Evolutionary conservation across 257 asterid genomes (phyloP).

Genomic region (Nicotiana otophora): DNA sequence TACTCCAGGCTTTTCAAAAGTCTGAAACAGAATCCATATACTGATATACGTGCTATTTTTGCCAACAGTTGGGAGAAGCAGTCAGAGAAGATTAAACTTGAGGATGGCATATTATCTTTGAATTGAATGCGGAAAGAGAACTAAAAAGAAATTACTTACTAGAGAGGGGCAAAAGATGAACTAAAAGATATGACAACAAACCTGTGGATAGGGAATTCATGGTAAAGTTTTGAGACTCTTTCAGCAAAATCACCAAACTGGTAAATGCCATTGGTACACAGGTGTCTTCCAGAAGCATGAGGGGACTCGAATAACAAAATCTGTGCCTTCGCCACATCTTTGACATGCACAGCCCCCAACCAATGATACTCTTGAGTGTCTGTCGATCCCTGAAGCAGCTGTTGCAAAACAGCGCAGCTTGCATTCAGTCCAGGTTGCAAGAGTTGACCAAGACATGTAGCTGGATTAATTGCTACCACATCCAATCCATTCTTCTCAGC

Average conservation of each 20-base stretch:
- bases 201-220: slow-evolving; percentile 79
- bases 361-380: slow-evolving; percentile 83
- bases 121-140: neutral
- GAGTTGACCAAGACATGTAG: slow-evolving; percentile 73
- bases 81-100: neutral
- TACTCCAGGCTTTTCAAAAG: neutral
- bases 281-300: slow-evolving; percentile 69
- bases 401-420: slow-evolving; percentile 75
- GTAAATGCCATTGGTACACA: slow-evolving; percentile 82
- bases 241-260: slow-evolving; percentile 73
- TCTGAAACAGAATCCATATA: neutral
- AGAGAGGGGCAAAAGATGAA: neutral
- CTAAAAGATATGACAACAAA: slow-evolving; percentile 15
- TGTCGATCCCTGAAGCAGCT: slow-evolving; percentile 67
- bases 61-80: neutral
- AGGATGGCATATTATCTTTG: neutral
- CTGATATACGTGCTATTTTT: neutral
- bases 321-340: slow-evolving; percentile 82
- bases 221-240: slow-evolving; percentile 49
- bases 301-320: slow-evolving; percentile 54
- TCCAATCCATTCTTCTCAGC: slow-evolving; percentile 57
- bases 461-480: slow-evolving; percentile 70
- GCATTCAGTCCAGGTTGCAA: slow-evolving; percentile 73
- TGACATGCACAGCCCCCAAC: slow-evolving; percentile 91
- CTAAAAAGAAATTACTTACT: neutral